A percentile compares a stretch with the other conserved stretches of the same genome.
Conservation (phyloP, 2,329 filamentous ascomycete species). For the Neobulgaria alba region DNA sequence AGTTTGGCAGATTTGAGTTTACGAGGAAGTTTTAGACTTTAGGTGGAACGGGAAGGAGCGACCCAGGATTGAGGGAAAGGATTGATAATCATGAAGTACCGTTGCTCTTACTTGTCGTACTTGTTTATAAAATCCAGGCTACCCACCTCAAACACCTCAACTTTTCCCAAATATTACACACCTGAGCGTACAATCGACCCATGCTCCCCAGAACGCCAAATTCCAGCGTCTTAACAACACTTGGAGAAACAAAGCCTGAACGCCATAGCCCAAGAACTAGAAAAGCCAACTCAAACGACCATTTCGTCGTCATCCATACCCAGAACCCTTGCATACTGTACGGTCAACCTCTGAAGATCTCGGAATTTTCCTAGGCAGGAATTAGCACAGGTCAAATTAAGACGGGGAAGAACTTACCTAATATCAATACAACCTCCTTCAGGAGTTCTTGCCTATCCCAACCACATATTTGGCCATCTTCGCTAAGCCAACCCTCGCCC, state of each 20-base stretch:
- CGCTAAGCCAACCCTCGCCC: constrained; percentile 54
- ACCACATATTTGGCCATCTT: constrained; percentile 69
- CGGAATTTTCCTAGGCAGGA: constrained; percentile 71
- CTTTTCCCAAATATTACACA: constrained; percentile 1
- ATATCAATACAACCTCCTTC: constrained; percentile 83
- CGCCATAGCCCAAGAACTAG: too few species aligned
- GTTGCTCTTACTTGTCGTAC: too few species aligned
- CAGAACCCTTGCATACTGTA: constrained; percentile 83
- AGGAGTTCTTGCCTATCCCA: constrained; percentile 84
- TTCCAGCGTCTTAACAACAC: too few species aligned
- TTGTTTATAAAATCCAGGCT: too few species aligned
- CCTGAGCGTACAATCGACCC: too few species aligned
- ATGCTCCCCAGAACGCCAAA: too few species aligned
- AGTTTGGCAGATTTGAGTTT: too few species aligned
- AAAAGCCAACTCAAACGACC: constrained; percentile 5
- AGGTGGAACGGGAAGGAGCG: too few species aligned
- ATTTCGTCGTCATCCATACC: constrained; percentile 40
- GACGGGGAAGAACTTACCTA: constrained; percentile 54
- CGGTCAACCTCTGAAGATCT: constrained; percentile 87
- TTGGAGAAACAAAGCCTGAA: too few species aligned
- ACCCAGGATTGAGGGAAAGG: too few species aligned
- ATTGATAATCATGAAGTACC: too few species aligned
- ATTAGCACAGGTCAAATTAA: constrained; percentile 14
- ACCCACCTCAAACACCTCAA: background rate
- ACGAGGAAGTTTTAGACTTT: too few species aligned